Evolutionary conservation across 2,329 filamentous ascomycete genomes (phyloP).

Genomic region (Phialophora tarda): DNA sequence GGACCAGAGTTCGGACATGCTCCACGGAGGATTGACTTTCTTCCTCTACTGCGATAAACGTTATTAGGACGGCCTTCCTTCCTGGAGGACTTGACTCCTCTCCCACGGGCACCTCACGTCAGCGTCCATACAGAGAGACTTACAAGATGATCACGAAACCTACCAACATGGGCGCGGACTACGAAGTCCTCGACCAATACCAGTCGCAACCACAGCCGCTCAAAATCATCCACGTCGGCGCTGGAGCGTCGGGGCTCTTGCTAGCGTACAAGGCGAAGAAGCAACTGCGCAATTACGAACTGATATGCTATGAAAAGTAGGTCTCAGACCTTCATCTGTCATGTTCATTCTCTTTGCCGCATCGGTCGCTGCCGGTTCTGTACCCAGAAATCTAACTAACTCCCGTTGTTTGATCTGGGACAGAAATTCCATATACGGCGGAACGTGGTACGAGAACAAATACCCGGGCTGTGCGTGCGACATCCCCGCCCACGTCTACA

Average conservation of each 20-base stretch:
- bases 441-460: slow-evolving; percentile 42
- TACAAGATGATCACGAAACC: slow-evolving; percentile 18
- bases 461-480: slow-evolving; percentile 40
- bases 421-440: slow-evolving; percentile 34
- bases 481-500: slow-evolving; percentile 42
- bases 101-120: not conserved
- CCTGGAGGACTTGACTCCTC: not conserved
- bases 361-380: not conserved
- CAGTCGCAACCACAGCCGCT: slow-evolving; percentile 24
- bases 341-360: not conserved
- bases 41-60: not conserved
- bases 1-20: not conserved
- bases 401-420: not conserved
- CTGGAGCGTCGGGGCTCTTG: slow-evolving; percentile 32
- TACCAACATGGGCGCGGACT: not conserved
- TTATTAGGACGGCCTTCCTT: not conserved
- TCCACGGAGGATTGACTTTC: not conserved
- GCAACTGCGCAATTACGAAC: slow-evolving; percentile 43
- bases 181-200: slow-evolving; percentile 17
- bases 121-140: not conserved
- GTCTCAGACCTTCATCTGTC: slow-evolving; percentile 18
- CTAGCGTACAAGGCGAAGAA: slow-evolving; percentile 39
- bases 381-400: not conserved
- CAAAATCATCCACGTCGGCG: slow-evolving; percentile 37
- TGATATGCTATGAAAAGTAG: slow-evolving; percentile 37